Base-by-base conservation (phyloP, 441 rosid genomes). In the Hura crepitans region DNA sequence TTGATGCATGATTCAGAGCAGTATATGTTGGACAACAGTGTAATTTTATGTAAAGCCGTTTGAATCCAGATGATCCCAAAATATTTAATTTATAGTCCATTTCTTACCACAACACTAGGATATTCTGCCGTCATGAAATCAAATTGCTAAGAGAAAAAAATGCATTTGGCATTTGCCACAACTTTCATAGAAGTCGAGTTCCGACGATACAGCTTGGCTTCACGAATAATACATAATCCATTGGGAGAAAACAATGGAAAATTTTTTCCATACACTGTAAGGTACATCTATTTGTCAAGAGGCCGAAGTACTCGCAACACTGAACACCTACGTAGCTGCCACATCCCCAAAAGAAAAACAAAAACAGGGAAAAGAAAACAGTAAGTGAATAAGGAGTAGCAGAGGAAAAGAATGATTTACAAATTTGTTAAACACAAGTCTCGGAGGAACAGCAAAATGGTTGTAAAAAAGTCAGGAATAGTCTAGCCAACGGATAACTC, bases 401-500 rank as follows among this genome's bases (percentile, higher is more conserved):
- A 8, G 33, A 20, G 20, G 22, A 31, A 33, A 2, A 22, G 46
- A 63, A 65, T 65, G 78, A 66, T 86, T 83, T 85, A 81, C 88
- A 81, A 66, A 78, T 57, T 35, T 68, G 75, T 77, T 59, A 49
- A 69, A 57, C 50, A 73, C 72, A 72, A 71, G 75, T 70, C 78
- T 72, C 77, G 15, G 65, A 53, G 63, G 63, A 74, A 68, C 54
- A 55, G 64, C 45, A 61, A 72, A 33, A 62, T 56, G 39, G 62
- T 18, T 43, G 50, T 70, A 45, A 56, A 46, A 63, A 57, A 65
- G 15, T 65, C 14, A 42, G 42, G 23, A 68, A 61, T 82, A 92
- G 75, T 87, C 93, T 17, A 92, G 83, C 97, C 97, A 95, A 18
- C 99, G 96, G 46, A 91, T 85, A 60, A 95, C 81, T 39, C 99